Percentiles rank a stretch among this genome's conserved stretches.
phyloP scores from a whole-genome alignment of 2,329 filamentous ascomycete genomes.

The Diaporthe velutina region DNA sequence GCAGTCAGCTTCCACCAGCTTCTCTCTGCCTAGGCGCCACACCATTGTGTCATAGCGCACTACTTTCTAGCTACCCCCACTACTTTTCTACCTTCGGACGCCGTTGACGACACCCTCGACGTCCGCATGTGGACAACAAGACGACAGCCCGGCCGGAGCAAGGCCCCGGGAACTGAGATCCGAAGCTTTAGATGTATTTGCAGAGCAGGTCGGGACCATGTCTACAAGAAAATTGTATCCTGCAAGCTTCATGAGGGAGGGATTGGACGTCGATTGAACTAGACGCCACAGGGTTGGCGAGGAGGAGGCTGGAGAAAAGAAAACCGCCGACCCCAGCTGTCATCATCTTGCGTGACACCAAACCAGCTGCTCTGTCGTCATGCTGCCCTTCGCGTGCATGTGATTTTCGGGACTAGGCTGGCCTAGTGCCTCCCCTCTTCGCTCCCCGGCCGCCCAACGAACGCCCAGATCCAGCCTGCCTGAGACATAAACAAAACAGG shows the following conservation, averaged over 20 bases:
- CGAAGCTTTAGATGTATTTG: not conserved
- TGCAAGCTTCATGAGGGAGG: not conserved
- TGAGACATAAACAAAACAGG: constrained; percentile 29
- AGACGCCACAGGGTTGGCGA: not conserved
- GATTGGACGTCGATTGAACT: not conserved
- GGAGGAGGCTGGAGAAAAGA: constrained; percentile 10
- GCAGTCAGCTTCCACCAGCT: constrained; percentile 11
- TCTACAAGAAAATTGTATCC: not conserved
- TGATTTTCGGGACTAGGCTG: constrained; percentile 29
- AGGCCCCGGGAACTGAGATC: not conserved
- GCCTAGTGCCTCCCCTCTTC: not conserved
- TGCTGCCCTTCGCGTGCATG: constrained; percentile 24
- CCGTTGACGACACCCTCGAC: constrained; percentile 1
- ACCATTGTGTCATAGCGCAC: constrained; percentile 26
- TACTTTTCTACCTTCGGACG: not conserved
- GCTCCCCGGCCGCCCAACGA: constrained; percentile 10
- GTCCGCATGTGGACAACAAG: not conserved
- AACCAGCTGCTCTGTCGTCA: constrained; percentile 29
- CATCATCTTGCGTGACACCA: constrained; percentile 34
- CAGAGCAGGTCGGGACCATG: not conserved
- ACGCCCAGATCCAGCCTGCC: not conserved
- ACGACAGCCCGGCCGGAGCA: not conserved
- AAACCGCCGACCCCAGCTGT: not conserved
- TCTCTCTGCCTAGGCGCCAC: constrained; percentile 22
- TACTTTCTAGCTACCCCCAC: not conserved